These are phyloP conservation scores for Dalbergia oliveri DNA, from an alignment of 306 rosid species.

Conservation along the genomic window DNA sequence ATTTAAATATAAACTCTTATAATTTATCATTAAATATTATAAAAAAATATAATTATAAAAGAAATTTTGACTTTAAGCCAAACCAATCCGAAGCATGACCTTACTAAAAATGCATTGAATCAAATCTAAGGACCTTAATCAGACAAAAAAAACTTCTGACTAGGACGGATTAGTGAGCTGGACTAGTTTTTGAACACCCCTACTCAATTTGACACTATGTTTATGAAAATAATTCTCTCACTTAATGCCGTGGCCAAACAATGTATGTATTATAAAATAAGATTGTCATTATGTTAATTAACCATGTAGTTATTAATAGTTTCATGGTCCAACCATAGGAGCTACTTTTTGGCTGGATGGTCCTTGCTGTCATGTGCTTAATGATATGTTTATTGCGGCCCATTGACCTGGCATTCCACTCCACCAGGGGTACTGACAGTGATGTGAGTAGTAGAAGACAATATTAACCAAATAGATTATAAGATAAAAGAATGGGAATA, in stretches of 20 bases:
- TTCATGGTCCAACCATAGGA: slow-evolving; percentile 39
- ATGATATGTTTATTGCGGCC: slow-evolving; percentile 51
- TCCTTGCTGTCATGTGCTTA: slow-evolving; percentile 41
- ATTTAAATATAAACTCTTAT: too few species aligned
- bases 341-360: slow-evolving; percentile 41
- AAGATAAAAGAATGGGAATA: slow-evolving; percentile 40
- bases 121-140: too few species aligned
- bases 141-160: too few species aligned
- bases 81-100: too few species aligned
- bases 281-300: slow-evolving; percentile 34
- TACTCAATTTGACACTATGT: background rate
- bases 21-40: too few species aligned
- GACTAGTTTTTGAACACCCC: too few species aligned
- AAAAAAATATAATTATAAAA: too few species aligned
- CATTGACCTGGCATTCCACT: slow-evolving; percentile 81
- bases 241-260: slow-evolving; percentile 11
- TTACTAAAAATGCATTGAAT: too few species aligned
- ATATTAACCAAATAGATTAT: slow-evolving; percentile 48
- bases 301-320: background rate
- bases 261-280: background rate
- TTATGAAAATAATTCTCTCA: background rate
- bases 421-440: slow-evolving; percentile 52
- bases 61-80: too few species aligned
- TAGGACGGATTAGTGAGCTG: too few species aligned
- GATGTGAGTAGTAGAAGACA: slow-evolving; percentile 81